Conservation (phyloP, 192 early-diverging fungal species). For the Linnemannia exigua region DNA sequence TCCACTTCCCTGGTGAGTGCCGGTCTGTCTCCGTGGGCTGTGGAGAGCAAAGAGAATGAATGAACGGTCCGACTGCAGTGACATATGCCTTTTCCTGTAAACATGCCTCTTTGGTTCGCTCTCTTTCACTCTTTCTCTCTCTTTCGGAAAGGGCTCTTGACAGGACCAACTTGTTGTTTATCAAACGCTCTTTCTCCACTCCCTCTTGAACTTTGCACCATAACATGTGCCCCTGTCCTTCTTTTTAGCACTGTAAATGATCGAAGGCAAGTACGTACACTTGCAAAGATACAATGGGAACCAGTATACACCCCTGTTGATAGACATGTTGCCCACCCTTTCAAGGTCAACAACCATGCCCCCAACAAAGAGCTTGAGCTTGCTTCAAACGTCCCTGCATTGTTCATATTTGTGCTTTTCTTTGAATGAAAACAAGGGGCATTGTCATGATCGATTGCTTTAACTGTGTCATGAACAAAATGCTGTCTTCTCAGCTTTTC, state of each 20-base stretch:
- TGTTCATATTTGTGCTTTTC: background rate
- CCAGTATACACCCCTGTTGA: too few species aligned
- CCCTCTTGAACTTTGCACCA: background rate
- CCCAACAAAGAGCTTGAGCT: background rate
- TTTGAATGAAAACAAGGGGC: background rate
- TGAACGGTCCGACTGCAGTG: too few species aligned
- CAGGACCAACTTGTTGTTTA: background rate
- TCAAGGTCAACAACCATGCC: too few species aligned
- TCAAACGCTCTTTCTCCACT: constrained; percentile 1
- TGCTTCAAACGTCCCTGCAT: background rate
- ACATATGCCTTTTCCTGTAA: too few species aligned
- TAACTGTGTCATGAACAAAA: background rate
- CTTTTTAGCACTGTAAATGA: background rate
- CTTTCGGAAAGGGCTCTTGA: background rate
- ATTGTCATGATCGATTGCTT: background rate
- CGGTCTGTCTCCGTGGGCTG: background rate
- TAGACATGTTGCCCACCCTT: too few species aligned
- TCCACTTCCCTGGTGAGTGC: background rate
- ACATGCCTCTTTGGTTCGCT: background rate
- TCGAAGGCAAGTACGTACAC: background rate
- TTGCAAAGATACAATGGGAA: background rate
- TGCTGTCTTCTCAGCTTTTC: background rate
- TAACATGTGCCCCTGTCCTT: background rate
- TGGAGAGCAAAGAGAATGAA: background rate
- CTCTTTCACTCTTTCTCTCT: background rate